phyloP scores from a whole-genome alignment of 2,329 filamentous ascomycete genomes.

The Arachnomyces sp. region DNA sequence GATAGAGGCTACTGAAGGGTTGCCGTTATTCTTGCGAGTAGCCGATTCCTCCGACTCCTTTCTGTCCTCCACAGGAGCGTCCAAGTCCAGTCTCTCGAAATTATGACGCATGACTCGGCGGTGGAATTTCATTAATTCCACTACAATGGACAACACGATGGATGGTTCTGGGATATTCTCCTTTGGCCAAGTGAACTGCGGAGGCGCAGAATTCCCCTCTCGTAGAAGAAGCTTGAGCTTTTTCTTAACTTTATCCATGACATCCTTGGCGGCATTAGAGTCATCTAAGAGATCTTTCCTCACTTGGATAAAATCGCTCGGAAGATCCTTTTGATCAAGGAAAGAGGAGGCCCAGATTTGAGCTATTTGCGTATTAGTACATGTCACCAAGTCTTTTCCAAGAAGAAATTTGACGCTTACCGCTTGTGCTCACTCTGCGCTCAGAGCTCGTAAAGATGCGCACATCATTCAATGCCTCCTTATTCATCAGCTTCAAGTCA shows the following conservation, averaged over 20 bases:
- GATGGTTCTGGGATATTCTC: slow-evolving; percentile 90
- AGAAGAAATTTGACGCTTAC: slow-evolving; percentile 24
- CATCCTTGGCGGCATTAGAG: slow-evolving; percentile 96
- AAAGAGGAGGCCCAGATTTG: slow-evolving; percentile 94
- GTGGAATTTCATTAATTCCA: slow-evolving; percentile 97
- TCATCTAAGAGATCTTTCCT: slow-evolving; percentile 94
- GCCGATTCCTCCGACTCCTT: slow-evolving; percentile 22
- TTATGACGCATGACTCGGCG: slow-evolving; percentile 92
- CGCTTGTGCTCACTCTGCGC: slow-evolving; percentile 82
- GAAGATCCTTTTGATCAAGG: slow-evolving; percentile 75
- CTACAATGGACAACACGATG: slow-evolving; percentile 82
- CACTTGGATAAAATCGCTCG: slow-evolving; percentile 78
- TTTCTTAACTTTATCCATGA: slow-evolving; percentile 99
- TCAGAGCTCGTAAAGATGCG: slow-evolving; percentile 95
- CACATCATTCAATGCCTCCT: slow-evolving; percentile 84
- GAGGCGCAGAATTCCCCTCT: slow-evolving; percentile 85
- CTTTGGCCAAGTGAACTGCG: slow-evolving; percentile 95
- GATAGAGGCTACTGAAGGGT: slow-evolving; percentile 59
- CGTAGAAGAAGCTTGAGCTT: slow-evolving; percentile 89
- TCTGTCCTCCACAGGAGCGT: no score
- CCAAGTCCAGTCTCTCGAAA: slow-evolving; percentile 63
- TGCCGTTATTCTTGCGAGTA: slow-evolving; percentile 14
- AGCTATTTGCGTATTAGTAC: slow-evolving; percentile 41
- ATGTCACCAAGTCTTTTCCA: background rate
- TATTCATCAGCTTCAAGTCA: slow-evolving; percentile 85